phyloP scores from a whole-genome alignment of 495 filamentous ascomycete species.

The Aspergillus bridgeri region DNA sequence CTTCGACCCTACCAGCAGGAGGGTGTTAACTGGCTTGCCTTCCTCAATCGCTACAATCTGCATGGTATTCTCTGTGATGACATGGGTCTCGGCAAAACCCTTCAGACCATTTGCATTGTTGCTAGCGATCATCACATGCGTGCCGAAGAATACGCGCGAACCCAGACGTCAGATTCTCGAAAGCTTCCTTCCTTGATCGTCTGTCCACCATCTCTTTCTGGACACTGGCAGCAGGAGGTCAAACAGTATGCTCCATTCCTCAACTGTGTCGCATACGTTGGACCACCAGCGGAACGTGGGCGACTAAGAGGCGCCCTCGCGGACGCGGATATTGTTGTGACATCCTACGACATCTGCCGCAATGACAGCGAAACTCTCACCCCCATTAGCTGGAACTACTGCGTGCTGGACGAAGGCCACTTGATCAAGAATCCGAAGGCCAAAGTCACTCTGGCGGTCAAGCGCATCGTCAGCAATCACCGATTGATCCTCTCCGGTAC shows the following conservation, averaged over 20 bases:
- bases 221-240: slow-evolving; percentile 98
- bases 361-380: slow-evolving; percentile 87
- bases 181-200: slow-evolving; percentile 89
- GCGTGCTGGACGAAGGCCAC: slow-evolving; percentile 95
- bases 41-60: slow-evolving; percentile 95
- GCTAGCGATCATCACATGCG: slow-evolving; percentile 94
- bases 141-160: slow-evolving; percentile 82
- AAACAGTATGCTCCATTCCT: slow-evolving; percentile 93
- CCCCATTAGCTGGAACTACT: slow-evolving; percentile 91
- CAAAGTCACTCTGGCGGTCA: slow-evolving; percentile 88
- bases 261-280: slow-evolving; percentile 82
- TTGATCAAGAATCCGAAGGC: slow-evolving; percentile 97
- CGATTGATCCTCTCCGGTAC: slow-evolving; percentile 94
- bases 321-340: slow-evolving; percentile 86
- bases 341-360: slow-evolving; percentile 94
- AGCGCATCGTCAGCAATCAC: slow-evolving; percentile 83
- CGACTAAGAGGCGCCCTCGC: slow-evolving; percentile 63
- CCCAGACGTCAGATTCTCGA: slow-evolving; percentile 68
- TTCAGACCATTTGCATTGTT: slow-evolving; percentile 96
- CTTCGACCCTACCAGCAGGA: slow-evolving; percentile 97
- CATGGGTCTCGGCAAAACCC: slow-evolving; percentile 97
- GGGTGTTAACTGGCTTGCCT: slow-evolving; percentile 97
- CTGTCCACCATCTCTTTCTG: slow-evolving; percentile 94
- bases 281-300: slow-evolving; percentile 74
- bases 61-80: slow-evolving; percentile 98